These are phyloP conservation scores for Trapa bicornis DNA, from an alignment of 345 rosid genomes.

Conservation along the genomic window DNA sequence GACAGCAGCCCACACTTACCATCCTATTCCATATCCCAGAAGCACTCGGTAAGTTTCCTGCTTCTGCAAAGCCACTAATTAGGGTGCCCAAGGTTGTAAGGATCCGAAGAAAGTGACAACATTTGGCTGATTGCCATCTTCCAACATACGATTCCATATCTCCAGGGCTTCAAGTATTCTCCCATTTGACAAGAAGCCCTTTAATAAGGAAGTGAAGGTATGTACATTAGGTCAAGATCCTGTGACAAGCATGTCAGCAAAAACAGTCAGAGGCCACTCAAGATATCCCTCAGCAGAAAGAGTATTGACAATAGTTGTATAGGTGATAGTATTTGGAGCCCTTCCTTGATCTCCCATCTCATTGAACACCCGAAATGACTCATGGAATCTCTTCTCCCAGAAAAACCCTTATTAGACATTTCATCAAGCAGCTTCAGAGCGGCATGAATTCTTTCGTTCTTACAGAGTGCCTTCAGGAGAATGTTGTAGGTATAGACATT, in stretches of 20 bases:
- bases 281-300: constrained; percentile 42
- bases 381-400: constrained; percentile 30
- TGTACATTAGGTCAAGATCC: constrained; percentile 57
- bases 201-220: constrained; percentile 57
- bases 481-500: constrained; percentile 71
- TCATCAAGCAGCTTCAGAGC: constrained; percentile 63
- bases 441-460: constrained; percentile 58
- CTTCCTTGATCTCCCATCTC: constrained; percentile 43
- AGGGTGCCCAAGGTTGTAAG: constrained; percentile 53
- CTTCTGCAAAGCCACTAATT: constrained; percentile 62
- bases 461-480: constrained; percentile 79
- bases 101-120: constrained; percentile 47
- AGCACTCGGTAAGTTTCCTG: constrained; percentile 43
- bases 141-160: constrained; percentile 44
- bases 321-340: constrained; percentile 60
- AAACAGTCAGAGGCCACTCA: constrained; percentile 45
- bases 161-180: constrained; percentile 44
- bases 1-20: constrained; percentile 50
- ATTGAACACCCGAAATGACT: constrained; percentile 33
- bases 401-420: constrained; percentile 66
- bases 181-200: constrained; percentile 50
- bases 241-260: constrained; percentile 52
- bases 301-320: constrained; percentile 49
- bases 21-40: constrained; percentile 75
- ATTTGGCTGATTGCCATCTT: constrained; percentile 41